Conservation (phyloP, 345 rosid genomes). For the Excoecaria cochinchinensis region DNA sequence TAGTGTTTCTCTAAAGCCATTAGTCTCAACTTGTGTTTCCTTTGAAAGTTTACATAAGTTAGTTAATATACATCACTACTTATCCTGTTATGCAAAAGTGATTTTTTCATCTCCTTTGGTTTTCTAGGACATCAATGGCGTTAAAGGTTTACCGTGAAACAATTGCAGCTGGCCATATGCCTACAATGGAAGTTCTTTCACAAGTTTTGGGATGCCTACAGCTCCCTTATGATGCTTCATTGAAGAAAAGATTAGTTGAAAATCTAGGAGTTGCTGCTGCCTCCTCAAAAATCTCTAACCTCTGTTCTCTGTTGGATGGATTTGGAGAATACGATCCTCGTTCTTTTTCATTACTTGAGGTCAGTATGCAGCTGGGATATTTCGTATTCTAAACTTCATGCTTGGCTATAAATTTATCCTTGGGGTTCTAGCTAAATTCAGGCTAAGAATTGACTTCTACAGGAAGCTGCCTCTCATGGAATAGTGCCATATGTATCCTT, state of each 20-base stretch:
- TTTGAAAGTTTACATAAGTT: background rate
- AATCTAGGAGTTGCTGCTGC: conserved; percentile 54
- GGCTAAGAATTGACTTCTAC: conserved; percentile 14
- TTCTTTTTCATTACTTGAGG: conserved; percentile 89
- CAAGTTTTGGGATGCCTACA: conserved; percentile 83
- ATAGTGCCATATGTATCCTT: conserved; percentile 62
- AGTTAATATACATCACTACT: background rate
- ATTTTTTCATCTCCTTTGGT: conserved; percentile 19
- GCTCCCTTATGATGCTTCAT: conserved; percentile 64
- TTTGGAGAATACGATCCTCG: conserved; percentile 96
- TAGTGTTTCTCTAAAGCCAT: background rate
- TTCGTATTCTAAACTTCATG: conserved; percentile 9
- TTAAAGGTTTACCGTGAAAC: conserved; percentile 71
- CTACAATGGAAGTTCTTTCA: conserved; percentile 74
- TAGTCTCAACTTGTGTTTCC: background rate
- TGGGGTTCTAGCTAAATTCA: background rate
- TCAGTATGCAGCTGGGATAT: conserved; percentile 28
- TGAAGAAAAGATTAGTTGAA: conserved; percentile 63
- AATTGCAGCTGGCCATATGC: conserved; percentile 56
- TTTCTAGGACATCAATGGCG: conserved; percentile 69
- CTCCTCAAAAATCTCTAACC: conserved; percentile 48
- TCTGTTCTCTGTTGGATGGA: conserved; percentile 74
- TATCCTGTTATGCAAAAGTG: background rate
- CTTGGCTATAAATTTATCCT: conserved; percentile 6
- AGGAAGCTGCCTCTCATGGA: conserved; percentile 88